Evolutionary conservation across 768 basidiomycete genomes (phyloP).

Genomic region (Xerocomellus dryophilus): DNA sequence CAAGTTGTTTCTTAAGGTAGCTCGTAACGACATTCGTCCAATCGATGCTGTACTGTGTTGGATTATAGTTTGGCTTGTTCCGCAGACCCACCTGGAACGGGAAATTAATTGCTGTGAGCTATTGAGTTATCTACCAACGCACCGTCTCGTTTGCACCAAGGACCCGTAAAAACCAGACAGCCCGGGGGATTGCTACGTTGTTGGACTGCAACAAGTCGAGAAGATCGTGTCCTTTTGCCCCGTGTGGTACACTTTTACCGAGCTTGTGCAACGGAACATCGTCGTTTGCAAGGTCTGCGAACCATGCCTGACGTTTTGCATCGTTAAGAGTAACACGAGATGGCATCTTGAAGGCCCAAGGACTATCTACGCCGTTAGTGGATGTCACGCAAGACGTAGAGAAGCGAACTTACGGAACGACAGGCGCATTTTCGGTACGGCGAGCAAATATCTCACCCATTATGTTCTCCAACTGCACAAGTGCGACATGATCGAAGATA

Average conservation of each 20-base stretch:
- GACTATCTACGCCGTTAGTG: conserved; percentile 25
- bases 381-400: not conserved
- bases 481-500: conserved; percentile 48
- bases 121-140: conserved; percentile 4
- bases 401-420: conserved; percentile 56
- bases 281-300: conserved; percentile 77
- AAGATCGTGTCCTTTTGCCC: conserved; percentile 80
- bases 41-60: conserved; percentile 78
- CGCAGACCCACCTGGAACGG: conserved; percentile 60
- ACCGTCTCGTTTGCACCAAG: conserved; percentile 88
- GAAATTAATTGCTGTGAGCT: not conserved
- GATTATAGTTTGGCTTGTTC: conserved; percentile 77
- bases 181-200: conserved; percentile 74
- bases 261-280: conserved; percentile 77
- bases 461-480: conserved; percentile 64
- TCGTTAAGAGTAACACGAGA: conserved; percentile 81
- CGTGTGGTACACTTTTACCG: conserved; percentile 83
- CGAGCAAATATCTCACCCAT: conserved; percentile 75
- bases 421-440: conserved; percentile 51
- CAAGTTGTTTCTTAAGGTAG: conserved; percentile 80
- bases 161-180: conserved; percentile 85
- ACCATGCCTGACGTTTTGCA: conserved; percentile 77
- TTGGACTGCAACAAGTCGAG: conserved; percentile 75
- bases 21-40: conserved; percentile 81
- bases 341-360: conserved; percentile 74